phyloP scores from a whole-genome alignment of 306 rosid species.

The Argentina anserina region DNA sequence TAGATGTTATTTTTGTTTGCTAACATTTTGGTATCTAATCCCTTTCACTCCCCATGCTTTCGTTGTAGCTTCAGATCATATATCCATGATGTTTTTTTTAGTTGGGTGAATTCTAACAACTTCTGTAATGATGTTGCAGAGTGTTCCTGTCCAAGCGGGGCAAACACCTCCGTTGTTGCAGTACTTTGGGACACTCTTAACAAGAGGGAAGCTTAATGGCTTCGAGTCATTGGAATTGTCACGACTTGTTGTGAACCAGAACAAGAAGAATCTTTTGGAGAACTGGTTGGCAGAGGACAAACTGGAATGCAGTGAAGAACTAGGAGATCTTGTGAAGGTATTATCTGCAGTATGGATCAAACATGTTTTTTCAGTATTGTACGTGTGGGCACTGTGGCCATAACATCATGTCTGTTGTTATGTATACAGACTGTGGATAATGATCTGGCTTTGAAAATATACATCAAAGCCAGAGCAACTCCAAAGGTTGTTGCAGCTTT shows the following conservation, averaged over 20 bases:
- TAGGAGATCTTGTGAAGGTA: slow-evolving; percentile 99
- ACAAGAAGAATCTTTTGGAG: slow-evolving; percentile 94
- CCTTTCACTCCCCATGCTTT: too few species aligned
- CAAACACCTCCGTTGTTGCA: slow-evolving; percentile 98
- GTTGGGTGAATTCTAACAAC: background rate
- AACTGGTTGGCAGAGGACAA: slow-evolving; percentile 99
- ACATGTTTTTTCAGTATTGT: background rate
- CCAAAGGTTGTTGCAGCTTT: slow-evolving; percentile 99
- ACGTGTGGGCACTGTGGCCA: background rate
- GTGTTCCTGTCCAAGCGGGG: slow-evolving; percentile 99
- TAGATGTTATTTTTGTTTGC: background rate
- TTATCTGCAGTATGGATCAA: slow-evolving; percentile 26
- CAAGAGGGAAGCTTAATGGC: slow-evolving; percentile 91
- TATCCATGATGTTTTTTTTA: background rate
- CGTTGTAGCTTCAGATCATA: background rate
- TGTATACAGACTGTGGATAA: slow-evolving; percentile 83
- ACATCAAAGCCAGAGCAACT: slow-evolving; percentile 97
- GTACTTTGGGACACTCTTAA: slow-evolving; percentile 95
- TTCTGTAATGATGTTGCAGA: slow-evolving; percentile 48
- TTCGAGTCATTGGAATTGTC: slow-evolving; percentile 93
- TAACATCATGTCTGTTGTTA: slow-evolving; percentile 18
- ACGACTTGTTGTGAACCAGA: slow-evolving; percentile 96
- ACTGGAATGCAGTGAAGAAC: slow-evolving; percentile 97
- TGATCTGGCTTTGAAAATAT: slow-evolving; percentile 91
- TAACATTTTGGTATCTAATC: too few species aligned